phyloP scores from a whole-genome alignment of 768 basidiomycete species.

The Chalciporus sphaerocephalus region DNA sequence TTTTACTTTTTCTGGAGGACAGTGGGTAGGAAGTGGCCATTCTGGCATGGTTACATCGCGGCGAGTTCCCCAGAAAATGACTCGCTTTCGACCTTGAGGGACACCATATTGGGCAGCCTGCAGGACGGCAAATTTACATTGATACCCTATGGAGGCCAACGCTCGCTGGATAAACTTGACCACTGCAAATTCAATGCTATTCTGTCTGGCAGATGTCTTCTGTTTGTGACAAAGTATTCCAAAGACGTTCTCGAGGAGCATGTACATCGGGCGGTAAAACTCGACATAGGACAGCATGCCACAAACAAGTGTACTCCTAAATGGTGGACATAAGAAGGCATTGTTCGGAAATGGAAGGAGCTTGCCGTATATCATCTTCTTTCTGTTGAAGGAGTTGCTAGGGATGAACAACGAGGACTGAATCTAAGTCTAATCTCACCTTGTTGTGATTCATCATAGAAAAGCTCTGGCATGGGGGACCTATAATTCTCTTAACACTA shows the following conservation, averaged over 20 bases:
- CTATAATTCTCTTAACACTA: slow-evolving; percentile 31
- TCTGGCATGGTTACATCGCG: slow-evolving; percentile 53
- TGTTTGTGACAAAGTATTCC: slow-evolving; percentile 55
- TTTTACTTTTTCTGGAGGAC: slow-evolving; percentile 35
- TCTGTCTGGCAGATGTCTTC: slow-evolving; percentile 35
- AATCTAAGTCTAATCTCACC: slow-evolving; percentile 32
- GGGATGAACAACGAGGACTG: not conserved
- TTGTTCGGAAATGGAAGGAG: not conserved
- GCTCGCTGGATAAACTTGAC: slow-evolving; percentile 63
- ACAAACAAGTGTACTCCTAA: slow-evolving; percentile 57
- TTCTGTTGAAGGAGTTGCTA: slow-evolving; percentile 33
- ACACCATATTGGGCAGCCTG: slow-evolving; percentile 71
- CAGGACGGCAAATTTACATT: slow-evolving; percentile 58
- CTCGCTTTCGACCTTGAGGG: slow-evolving; percentile 61
- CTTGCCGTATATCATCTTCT: slow-evolving; percentile 57
- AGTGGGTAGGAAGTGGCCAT: slow-evolving; percentile 62
- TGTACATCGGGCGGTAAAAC: slow-evolving; percentile 55
- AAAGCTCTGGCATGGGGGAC: slow-evolving; percentile 76
- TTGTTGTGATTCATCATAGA: slow-evolving; percentile 59
- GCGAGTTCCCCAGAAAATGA: slow-evolving; percentile 67
- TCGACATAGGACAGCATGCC: slow-evolving; percentile 73
- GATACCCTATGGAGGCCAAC: slow-evolving; percentile 69
- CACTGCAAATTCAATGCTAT: slow-evolving; percentile 47
- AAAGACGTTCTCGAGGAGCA: slow-evolving; percentile 70
- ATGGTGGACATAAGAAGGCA: not conserved